phyloP scores from a whole-genome alignment of 2,329 filamentous ascomycete species.

The Cryphonectria parasitica region DNA sequence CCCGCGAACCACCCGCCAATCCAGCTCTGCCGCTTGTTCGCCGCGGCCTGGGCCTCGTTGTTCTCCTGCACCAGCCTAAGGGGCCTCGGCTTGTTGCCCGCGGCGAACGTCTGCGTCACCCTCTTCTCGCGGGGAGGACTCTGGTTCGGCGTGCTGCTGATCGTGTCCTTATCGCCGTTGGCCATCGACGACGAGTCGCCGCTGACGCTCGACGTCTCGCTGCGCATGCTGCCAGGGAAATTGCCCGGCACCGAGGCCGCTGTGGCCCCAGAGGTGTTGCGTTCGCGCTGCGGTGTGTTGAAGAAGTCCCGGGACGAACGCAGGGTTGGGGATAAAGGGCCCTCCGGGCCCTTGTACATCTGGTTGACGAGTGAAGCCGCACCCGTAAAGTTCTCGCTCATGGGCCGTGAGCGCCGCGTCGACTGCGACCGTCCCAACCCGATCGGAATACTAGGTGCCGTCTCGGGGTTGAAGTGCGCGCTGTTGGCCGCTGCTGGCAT shows the following conservation, averaged over 20 bases:
- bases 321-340: conserved; percentile 63
- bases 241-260: conserved; percentile 56
- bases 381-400: conserved; percentile 65
- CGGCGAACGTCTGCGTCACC: conserved; percentile 55
- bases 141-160: conserved; percentile 51
- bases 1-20: conserved; percentile 46
- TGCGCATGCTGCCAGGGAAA: conserved; percentile 70
- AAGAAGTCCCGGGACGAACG: conserved; percentile 69
- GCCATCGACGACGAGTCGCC: conserved; percentile 64
- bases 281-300: conserved; percentile 41
- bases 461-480: conserved; percentile 61
- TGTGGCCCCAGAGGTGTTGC: conserved; percentile 50
- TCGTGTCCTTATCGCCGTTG: conserved; percentile 43
- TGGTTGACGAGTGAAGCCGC: conserved; percentile 80
- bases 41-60: conserved; percentile 47
- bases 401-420: conserved; percentile 55
- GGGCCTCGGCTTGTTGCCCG: conserved; percentile 78
- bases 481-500: conserved; percentile 52
- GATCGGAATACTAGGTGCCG: conserved; percentile 77
- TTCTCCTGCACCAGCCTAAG: conserved; percentile 86
- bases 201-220: conserved; percentile 66
- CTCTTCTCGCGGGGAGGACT: conserved; percentile 64
- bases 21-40: conserved; percentile 67
- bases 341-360: conserved; percentile 80
- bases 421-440: conserved; percentile 58